A percentile compares a stretch with the other conserved stretches of the same genome.
Evolutionary conservation across 73 alveolate species (phyloP).

Genomic region (Tetrahymena thermophila): DNA sequence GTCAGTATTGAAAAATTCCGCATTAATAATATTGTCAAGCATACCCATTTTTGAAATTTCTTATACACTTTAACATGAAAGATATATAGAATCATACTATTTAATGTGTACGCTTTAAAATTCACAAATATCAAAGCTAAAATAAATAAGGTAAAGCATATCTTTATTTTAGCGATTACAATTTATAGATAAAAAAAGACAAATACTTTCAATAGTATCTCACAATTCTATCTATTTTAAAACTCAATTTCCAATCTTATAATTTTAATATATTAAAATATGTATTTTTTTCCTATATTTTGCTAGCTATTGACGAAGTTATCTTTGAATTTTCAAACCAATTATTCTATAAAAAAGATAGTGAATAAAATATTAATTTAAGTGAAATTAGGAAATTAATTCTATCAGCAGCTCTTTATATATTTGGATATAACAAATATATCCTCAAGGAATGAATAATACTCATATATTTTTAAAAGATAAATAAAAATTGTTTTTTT

Average conservation of each 20-base stretch:
- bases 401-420: not conserved
- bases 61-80: not conserved
- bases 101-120: not conserved
- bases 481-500: no score
- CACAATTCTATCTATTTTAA: no score
- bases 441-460: no score
- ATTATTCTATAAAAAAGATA: not conserved
- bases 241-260: not conserved
- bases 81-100: not conserved
- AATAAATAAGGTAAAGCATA: not conserved
- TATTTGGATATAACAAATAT: no score
- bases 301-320: not conserved
- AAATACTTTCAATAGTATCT: not conserved
- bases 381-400: no score
- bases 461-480: no score
- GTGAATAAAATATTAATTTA: no score
- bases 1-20: not conserved
- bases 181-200: no score
- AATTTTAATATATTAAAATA: no score
- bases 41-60: not conserved
- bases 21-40: not conserved
- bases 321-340: not conserved
- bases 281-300: not conserved
- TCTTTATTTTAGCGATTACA: not conserved
- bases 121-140: not conserved